Percentiles rank a stretch among this genome's conserved stretches.
Evolutionary conservation across 2,329 filamentous ascomycete genomes (phyloP).

Genomic region (Colletotrichum melonis): DNA sequence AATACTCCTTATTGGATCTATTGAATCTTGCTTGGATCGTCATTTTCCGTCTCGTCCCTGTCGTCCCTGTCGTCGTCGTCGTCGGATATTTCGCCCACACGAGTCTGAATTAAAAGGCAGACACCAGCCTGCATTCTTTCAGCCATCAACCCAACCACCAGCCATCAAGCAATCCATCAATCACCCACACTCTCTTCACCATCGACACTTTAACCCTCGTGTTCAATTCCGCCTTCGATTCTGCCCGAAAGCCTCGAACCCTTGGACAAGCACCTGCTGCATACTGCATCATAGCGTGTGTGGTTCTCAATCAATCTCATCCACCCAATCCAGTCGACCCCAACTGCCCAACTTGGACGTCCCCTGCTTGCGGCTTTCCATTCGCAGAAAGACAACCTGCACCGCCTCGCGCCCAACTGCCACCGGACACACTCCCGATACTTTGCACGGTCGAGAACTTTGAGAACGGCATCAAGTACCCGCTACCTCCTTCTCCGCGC

Average conservation of each 20-base stretch:
- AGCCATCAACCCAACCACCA: not conserved
- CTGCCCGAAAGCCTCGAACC: conserved; percentile 34
- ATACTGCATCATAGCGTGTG: conserved; percentile 22
- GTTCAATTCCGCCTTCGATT: conserved; percentile 30
- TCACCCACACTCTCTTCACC: not conserved
- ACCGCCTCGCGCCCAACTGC: conserved; percentile 31
- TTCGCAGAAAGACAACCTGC: conserved; percentile 32
- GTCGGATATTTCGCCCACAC: conserved; percentile 10
- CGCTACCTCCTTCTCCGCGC: conserved; percentile 6
- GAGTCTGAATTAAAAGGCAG: conserved; percentile 21
- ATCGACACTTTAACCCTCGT: conserved; percentile 9
- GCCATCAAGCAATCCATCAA: not conserved
- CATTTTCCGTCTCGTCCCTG: not conserved
- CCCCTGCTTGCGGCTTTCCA: conserved; percentile 34
- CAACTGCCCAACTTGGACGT: conserved; percentile 8
- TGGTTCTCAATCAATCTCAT: conserved; percentile 10
- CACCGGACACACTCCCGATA: not conserved
- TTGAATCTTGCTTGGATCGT: conserved; percentile 12
- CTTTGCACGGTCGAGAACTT: not conserved
- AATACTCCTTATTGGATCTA: conserved; percentile 6
- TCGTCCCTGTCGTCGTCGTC: not conserved
- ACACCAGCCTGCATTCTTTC: conserved; percentile 10
- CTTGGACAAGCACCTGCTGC: conserved; percentile 16
- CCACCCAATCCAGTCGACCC: conserved; percentile 9
- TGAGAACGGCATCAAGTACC: conserved; percentile 7